Base-by-base conservation (phyloP, 2,329 filamentous ascomycete genomes). In the Penicillium janthinellum region DNA sequence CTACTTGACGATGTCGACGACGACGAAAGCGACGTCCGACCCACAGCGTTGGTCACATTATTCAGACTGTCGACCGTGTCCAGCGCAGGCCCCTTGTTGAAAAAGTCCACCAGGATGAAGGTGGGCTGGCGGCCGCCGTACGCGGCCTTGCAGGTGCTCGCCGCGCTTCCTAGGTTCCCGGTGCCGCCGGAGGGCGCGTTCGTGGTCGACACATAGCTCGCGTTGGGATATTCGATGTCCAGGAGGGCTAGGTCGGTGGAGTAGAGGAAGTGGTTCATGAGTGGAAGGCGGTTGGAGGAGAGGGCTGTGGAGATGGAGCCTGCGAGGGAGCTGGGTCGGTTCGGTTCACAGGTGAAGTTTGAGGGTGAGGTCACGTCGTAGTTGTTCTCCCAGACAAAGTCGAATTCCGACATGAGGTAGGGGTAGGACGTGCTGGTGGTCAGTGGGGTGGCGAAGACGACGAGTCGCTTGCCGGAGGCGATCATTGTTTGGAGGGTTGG, bases 251-350 rank as follows among this genome's bases (percentile, higher is more conserved):
- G 57, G 20, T 54, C 63, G 5, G 71, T 76, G 58, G 82, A 78
- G 78, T 93, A 88, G 55, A 89, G 83, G 79, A 95, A 94, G 78
- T 95, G 91, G 80, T 95, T 95, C 79, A 91, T 83, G 10, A 95
- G 79, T 28, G 90, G 86, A 73, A 95, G 82, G 67, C 86, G 83
- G 66, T 84, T 84, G 1, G 81, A 80, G 0, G 79, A 70, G 28
- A 90, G 70, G 1, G 88, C 90, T 1, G 72, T 63, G 4, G 72
- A 61, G 1, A 79, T 69, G 15, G 82, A 69, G 51, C 82, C 82
- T 22, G 75, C 73, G 37, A 87, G 77, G 5, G 75, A 74, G 0
- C 82, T 75, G 0, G 91, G 91, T 0, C 91, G 86, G 70, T 89
- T 81, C 4, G 91, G 82, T 0, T 81, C 83, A 80, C 91, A 95